These are phyloP conservation scores for Volvox africanus DNA, from an alignment of 139 green algal genomes.

Conservation along the genomic window DNA sequence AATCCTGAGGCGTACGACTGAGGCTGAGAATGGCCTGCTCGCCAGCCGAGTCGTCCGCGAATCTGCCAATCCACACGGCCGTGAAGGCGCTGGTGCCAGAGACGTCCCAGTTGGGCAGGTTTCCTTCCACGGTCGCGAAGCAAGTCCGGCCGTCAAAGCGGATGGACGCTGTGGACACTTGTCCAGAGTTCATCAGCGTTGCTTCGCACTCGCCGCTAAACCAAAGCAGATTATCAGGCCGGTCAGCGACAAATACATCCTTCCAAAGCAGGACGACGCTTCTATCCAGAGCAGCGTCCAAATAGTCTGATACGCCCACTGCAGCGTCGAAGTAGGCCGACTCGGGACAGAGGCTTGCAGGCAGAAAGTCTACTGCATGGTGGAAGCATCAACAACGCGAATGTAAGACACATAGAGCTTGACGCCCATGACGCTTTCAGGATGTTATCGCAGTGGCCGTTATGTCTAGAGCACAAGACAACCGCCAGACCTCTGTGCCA, in stretches of 20 bases:
- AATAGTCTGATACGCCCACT: background rate
- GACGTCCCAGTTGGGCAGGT: background rate
- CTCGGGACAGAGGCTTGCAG: background rate
- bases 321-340: background rate
- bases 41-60: background rate
- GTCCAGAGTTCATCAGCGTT: background rate
- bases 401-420: too few species aligned
- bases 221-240: background rate
- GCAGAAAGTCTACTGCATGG: background rate
- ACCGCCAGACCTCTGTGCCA: too few species aligned
- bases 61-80: constrained; percentile 12
- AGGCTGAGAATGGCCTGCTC: background rate
- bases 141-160: background rate
- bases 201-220: background rate
- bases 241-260: background rate
- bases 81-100: background rate
- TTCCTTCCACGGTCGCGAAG: background rate
- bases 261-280: background rate
- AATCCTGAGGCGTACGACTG: background rate
- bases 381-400: too few species aligned
- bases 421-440: too few species aligned
- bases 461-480: too few species aligned
- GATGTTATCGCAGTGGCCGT: too few species aligned
- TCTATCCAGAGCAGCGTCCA: background rate
- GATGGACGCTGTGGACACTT: background rate